Conservation (phyloP, 345 rosid genomes). For the Gossypium anomalum region DNA sequence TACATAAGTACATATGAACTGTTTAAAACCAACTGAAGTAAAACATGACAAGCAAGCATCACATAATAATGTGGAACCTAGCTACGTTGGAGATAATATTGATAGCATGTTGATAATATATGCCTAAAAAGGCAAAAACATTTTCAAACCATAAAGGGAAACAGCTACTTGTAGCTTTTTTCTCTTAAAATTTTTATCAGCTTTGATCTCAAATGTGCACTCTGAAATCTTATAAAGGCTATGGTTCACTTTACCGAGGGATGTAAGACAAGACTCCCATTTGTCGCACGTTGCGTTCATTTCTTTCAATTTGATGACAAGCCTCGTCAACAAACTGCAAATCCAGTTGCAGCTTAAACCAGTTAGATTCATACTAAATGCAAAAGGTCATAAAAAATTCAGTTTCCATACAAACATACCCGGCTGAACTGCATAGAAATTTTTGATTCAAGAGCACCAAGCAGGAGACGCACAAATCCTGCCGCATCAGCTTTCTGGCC, state of each 20-base stretch:
- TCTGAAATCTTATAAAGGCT: not conserved
- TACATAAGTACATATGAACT: slow-evolving; percentile 10
- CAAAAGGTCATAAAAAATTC: not conserved
- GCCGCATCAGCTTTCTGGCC: slow-evolving; percentile 95
- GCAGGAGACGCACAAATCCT: slow-evolving; percentile 96
- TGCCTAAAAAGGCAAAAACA: not conserved
- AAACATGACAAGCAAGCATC: not conserved
- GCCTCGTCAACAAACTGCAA: slow-evolving; percentile 97
- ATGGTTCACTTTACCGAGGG: slow-evolving; percentile 54
- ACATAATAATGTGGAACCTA: not conserved
- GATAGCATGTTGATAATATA: not conserved
- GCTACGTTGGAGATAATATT: slow-evolving; percentile 5
- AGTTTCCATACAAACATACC: slow-evolving; percentile 43
- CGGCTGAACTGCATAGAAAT: slow-evolving; percentile 87
- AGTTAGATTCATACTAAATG: slow-evolving; percentile 15
- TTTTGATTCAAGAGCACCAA: slow-evolving; percentile 87
- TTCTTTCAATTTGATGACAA: slow-evolving; percentile 93
- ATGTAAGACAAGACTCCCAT: slow-evolving; percentile 90
- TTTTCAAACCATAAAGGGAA: not conserved
- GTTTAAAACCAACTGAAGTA: slow-evolving; percentile 7
- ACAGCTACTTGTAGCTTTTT: not conserved
- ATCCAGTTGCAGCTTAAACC: slow-evolving; percentile 17
- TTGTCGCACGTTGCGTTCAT: slow-evolving; percentile 84
- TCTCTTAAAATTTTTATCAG: not conserved
- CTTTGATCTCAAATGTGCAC: not conserved